Evolutionary conservation across 164 flowering plant genomes (phyloP), one percentile per base, ranked within the genome.

Genomic region (Berberis thunbergii): DNA sequence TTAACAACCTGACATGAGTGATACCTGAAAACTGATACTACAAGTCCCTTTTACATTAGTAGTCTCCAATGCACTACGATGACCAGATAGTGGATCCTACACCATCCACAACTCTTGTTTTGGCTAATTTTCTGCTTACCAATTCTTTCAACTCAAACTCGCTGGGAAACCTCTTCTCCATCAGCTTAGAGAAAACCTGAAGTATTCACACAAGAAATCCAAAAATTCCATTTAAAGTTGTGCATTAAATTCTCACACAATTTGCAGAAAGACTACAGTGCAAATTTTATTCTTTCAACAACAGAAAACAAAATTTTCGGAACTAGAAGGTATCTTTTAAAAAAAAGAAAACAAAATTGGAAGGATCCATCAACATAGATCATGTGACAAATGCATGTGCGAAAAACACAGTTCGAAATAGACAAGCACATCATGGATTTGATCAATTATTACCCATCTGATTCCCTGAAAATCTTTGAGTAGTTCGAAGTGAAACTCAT

Each of bases 151-250:
- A 69, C 78, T 90, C 97, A 66, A 85, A 69, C 64, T 90, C 97
- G 41, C 88, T 77, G 1, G 95, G 97, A 63, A 90, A 88, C 54
- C 97, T 80, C 2, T 74, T 72, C 80, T 80, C 83, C 74, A 69
- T 79, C 70, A 90, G 77, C 77, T 90, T 90, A 0, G 97, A 90
- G 77, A 84, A 90, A 62, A 88, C 80, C 97, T 90, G 56, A 67
- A 69, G 50, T 42, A 43, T 10, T 4, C n/a, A 65, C 49, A 45
- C 12, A 9, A 55, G 41, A 43, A 44, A 55, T 52, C 8, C 4
- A 4, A 26, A 55, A 2, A 26, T 3, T 8, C 38, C 6, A 38
- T 1, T 8, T 13, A 13, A 39, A 7, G 5, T 26, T 55, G 38
- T 26, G 58, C 58, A 55, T 1, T 2, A 26, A 26, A 39, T 6